Conservation (phyloP, 1,284 basidiomycete species). For the Pseudozyma sp. region DNA sequence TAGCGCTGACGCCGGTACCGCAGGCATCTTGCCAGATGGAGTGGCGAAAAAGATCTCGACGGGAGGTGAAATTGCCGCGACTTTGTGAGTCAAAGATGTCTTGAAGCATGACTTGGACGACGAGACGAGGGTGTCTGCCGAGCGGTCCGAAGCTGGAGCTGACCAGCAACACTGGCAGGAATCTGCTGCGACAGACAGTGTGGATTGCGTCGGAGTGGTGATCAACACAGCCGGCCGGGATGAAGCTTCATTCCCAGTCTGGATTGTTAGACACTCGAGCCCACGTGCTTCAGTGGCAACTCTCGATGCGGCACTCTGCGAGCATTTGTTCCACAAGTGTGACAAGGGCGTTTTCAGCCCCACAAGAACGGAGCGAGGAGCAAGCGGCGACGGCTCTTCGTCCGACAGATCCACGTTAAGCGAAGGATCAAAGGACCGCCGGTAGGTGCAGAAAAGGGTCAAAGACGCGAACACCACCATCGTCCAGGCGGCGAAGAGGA, state of each 20-base stretch:
- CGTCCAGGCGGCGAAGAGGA: conserved; percentile 12
- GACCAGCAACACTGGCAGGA: neutral
- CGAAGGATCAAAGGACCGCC: conserved; percentile 41
- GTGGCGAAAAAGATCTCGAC: conserved; percentile 6
- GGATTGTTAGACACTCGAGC: no score
- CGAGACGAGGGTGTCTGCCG: neutral
- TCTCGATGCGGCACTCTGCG: no score
- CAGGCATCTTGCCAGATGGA: conserved; percentile 15
- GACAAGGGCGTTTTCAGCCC: neutral
- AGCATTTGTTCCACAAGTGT: no score
- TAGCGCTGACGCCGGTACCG: neutral
- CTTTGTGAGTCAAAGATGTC: neutral
- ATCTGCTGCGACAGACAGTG: no score
- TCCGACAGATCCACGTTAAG: conserved; percentile 35
- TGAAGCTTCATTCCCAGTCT: neutral
- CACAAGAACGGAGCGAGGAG: neutral
- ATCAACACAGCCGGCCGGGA: neutral
- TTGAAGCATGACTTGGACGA: neutral
- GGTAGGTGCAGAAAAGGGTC: conserved; percentile 18
- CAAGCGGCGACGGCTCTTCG: conserved; percentile 2
- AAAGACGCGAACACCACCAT: conserved; percentile 12
- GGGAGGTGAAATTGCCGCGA: neutral
- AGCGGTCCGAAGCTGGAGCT: neutral
- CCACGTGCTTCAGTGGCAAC: neutral
- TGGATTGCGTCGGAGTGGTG: neutral